Evolutionary conservation across 345 rosid genomes (phyloP).

Genomic region (Pistacia vera): DNA sequence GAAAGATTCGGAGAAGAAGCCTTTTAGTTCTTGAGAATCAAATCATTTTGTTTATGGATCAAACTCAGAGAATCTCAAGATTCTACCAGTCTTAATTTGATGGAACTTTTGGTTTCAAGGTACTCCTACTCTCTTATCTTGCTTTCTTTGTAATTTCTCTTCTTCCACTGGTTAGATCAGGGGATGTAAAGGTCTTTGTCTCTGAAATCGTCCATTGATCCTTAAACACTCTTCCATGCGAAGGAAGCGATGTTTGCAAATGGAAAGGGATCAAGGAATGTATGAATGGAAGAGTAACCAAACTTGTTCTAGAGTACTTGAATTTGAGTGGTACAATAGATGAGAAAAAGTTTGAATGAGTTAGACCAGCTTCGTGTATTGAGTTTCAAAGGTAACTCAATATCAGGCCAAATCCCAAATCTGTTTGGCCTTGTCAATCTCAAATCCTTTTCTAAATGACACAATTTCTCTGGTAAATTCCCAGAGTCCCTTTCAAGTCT

Average conservation of each 20-base stretch:
- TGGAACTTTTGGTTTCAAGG: slow-evolving; percentile 35
- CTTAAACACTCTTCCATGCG: slow-evolving; percentile 60
- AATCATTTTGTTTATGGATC: no score
- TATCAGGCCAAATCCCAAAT: slow-evolving; percentile 73
- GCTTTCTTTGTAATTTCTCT: slow-evolving; percentile 23
- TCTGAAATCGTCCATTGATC: slow-evolving; percentile 76
- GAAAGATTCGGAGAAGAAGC: not conserved
- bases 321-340: slow-evolving; percentile 71
- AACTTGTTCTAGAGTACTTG: slow-evolving; percentile 72
- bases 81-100: not conserved
- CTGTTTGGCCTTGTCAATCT: slow-evolving; percentile 74
- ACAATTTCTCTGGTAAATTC: slow-evolving; percentile 75
- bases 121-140: slow-evolving; percentile 36
- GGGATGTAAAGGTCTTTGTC: slow-evolving; percentile 57
- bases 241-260: slow-evolving; percentile 52
- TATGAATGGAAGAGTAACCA: slow-evolving; percentile 72
- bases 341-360: slow-evolving; percentile 46
- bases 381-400: slow-evolving; percentile 82
- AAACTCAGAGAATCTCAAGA: not conserved
- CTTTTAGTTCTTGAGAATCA: not conserved
- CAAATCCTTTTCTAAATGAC: slow-evolving; percentile 64
- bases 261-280: slow-evolving; percentile 87
- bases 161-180: slow-evolving; percentile 57
- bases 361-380: slow-evolving; percentile 86
- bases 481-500: slow-evolving; percentile 64